Evolutionary conservation across 305 asterid genomes (phyloP), one percentile per base, ranked within the genome.

Genomic region (Fraxinus ornus): DNA sequence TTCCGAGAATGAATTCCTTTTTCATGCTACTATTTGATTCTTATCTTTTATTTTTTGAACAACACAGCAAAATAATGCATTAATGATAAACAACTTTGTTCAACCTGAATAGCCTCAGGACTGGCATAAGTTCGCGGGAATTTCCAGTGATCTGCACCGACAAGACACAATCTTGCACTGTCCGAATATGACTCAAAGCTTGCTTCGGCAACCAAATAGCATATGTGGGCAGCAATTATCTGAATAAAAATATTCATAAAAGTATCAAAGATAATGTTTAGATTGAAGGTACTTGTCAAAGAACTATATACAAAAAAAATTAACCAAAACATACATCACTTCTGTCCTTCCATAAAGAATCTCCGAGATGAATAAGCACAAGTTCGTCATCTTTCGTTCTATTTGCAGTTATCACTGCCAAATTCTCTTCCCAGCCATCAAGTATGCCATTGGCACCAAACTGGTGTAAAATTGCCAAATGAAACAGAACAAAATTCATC

Each of bases 61-160:
- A 22, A 22, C 64, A 55, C 44, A 76, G 81, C 7, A 35, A 33
- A 76, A 60, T 13, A 62, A 62, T 62, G 72, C 17, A 62, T 62
- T 21, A 21, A 7, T 21, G 81, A 80, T 76, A 89, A 62, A 62
- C 30, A 62, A 76, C 78, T 81, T n/a, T 76, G 79, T 71, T 62
- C 5, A 21, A 96, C 99, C 99, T 96, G 98, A 87, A 96, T 94
- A 76, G 97, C 98, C 84, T 93, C 97, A 32, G 98, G 97, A 83
- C 94, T 89, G 17, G 98, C 97, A 86, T 91, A 94, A 17, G 97
- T 92, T 82, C 98, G 93, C 13, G 99, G 99, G 77, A 76, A 91
- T 85, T 91, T 96, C 92, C 89, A 93, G 86, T 96, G 99, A 89
- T 96, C 97, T 47, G 99, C 97, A 88, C 99, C 99, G 39, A 92